These are phyloP conservation scores for Funneliformis caledonium DNA, from an alignment of 371 early-diverging fungal species.

Conservation along the genomic window DNA sequence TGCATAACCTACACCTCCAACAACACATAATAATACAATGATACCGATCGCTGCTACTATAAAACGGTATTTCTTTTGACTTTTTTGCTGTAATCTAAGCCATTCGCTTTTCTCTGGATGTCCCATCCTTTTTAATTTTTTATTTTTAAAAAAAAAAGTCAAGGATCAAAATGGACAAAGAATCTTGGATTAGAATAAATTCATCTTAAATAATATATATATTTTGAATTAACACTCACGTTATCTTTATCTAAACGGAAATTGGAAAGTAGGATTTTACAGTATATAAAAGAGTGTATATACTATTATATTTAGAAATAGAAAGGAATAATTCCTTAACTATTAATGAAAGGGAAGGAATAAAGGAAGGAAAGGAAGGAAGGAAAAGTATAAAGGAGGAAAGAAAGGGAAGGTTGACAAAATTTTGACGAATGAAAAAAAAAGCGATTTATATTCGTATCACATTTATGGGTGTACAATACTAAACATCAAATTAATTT, in stretches of 20 bases:
- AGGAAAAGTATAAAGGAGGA: neutral
- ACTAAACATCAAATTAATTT: too few relatives aligned
- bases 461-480: too few relatives aligned
- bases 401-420: neutral
- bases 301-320: neutral
- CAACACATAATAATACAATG: neutral
- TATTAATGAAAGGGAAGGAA: neutral
- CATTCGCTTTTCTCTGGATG: constrained; percentile 26
- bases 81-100: constrained; percentile 24
- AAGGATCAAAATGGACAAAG: neutral
- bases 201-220: neutral
- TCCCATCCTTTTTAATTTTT: neutral
- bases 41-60: neutral
- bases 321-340: neutral
- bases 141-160: neutral
- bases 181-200: neutral
- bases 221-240: neutral
- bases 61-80: neutral
- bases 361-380: neutral
- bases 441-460: too few relatives aligned
- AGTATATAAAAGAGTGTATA: neutral
- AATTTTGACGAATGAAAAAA: too few relatives aligned
- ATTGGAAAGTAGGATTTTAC: neutral
- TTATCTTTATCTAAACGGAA: neutral
- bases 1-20: neutral